These are phyloP conservation scores for Protomyces gravidus DNA, from an alignment of 1,139 yeast genomes.

Conservation along the genomic window DNA sequence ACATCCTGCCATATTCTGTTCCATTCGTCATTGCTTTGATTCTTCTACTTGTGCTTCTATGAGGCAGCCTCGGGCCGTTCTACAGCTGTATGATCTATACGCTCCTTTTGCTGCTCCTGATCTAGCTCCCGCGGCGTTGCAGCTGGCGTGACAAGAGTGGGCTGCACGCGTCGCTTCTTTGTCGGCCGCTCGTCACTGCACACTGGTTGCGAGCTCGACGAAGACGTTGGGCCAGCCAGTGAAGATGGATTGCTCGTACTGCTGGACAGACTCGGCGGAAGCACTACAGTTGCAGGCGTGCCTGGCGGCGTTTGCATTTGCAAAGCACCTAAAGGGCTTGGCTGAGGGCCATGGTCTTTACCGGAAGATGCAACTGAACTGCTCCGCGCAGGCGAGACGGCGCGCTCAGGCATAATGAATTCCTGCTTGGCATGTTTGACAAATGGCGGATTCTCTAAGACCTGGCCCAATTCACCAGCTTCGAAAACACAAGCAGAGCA, in stretches of 20 bases:
- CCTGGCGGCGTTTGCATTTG: conserved; percentile 10
- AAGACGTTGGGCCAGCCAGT: background rate
- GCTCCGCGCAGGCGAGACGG: conserved; percentile 23
- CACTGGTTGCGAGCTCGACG: background rate
- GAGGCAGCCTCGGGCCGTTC: too few relatives aligned
- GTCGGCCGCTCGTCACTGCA: background rate
- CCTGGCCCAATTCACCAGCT: conserved; percentile 52
- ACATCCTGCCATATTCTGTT: conserved; percentile 14
- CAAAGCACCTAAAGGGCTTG: background rate
- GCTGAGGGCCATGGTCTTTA: background rate
- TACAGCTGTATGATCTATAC: too few relatives aligned
- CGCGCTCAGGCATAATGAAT: conserved; percentile 10
- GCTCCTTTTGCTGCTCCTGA: too few relatives aligned
- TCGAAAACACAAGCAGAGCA: conserved; percentile 64
- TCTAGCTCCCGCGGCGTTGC: background rate
- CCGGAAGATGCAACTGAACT: conserved; percentile 7
- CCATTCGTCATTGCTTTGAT: conserved; percentile 14
- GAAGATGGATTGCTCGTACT: background rate
- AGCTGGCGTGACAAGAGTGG: conserved; percentile 6
- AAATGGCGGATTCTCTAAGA: conserved; percentile 31
- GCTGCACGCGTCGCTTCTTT: conserved; percentile 19
- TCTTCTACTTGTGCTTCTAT: conserved; percentile 2
- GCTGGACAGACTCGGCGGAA: background rate
- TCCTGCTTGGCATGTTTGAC: conserved; percentile 7
- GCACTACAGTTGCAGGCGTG: conserved; percentile 1